A percentile compares a stretch with the other conserved stretches of the same genome.
Evolutionary conservation across 345 rosid genomes (phyloP).

Genomic region (Stellera chamaejasme): DNA sequence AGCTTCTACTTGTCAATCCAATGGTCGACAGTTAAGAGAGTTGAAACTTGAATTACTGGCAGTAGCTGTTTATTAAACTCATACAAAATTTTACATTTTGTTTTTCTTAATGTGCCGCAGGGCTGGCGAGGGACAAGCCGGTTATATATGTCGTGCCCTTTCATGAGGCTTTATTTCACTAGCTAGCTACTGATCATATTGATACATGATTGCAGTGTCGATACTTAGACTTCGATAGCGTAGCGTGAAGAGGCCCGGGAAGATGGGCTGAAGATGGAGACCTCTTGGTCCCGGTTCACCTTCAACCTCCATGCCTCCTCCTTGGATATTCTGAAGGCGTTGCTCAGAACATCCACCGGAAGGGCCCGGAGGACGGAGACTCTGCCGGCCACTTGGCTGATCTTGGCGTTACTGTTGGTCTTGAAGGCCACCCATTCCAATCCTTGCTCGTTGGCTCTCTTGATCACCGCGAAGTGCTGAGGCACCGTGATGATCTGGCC

Average conservation of each 20-base stretch:
- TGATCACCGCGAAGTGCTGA: constrained; percentile 8
- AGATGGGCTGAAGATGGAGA: background rate
- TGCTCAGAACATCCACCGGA: constrained; percentile 8
- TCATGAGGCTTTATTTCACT: too few relatives aligned
- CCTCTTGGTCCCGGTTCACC: constrained; percentile 1
- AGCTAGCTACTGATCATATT: too few relatives aligned
- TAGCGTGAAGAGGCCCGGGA: background rate
- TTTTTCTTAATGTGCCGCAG: too few relatives aligned
- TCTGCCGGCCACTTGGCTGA: constrained; percentile 5
- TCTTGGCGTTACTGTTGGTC: constrained; percentile 3
- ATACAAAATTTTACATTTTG: too few relatives aligned
- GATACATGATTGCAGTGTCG: too few relatives aligned
- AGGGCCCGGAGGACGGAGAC: background rate
- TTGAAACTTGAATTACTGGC: too few relatives aligned
- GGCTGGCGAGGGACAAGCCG: too few relatives aligned
- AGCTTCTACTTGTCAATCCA: too few relatives aligned
- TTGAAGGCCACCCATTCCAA: constrained; percentile 13
- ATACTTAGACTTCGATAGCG: too few relatives aligned
- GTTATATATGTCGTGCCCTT: too few relatives aligned
- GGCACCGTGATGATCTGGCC: constrained; percentile 6
- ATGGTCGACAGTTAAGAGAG: too few relatives aligned
- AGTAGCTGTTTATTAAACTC: too few relatives aligned
- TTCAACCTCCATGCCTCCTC: constrained; percentile 11
- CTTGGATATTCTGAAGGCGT: constrained; percentile 5
- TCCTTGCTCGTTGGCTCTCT: constrained; percentile 2